Evolutionary conservation across 306 rosid species (phyloP), one percentile per base, ranked within the genome.

Genomic region (Sindora glabra): DNA sequence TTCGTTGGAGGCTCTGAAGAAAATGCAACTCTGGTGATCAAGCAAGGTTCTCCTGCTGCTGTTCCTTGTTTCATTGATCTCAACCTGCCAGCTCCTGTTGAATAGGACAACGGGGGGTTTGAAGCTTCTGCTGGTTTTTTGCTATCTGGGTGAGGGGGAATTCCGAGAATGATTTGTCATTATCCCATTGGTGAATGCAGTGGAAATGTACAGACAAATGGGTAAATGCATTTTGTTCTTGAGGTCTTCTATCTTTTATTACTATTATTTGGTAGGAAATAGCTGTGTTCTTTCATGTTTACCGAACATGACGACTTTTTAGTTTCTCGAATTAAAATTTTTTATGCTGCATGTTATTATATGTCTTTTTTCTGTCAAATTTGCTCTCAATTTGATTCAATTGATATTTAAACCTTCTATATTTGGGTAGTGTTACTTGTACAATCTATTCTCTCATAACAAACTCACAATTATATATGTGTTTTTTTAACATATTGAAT

Each of bases 11-110:
- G 91, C 5, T 69, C 74, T 50, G 86, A 79, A 41, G 85, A 79
- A 10, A 71, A 71, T 52, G n/a, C n/a, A n/a, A 75, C 87, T 23
- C 44, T 76, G n/a, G 78, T 81, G 42, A 74, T 77, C 18, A 75
- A 77, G 33, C 81, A 82, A 56, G 71, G 68, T 59, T 62, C 59
- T 14, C 60, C 76, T 36, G 55, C 62, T 59, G 68, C 44, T 50
- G 62, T 36, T 42, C 81, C 76, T 14, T 73, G 83, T 47, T 66
- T 83, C 39, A 79, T 91, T 74, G 97, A 91, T 85, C 96, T 91
- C 40, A 91, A 91, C 65, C 84, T 83, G 64, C 97, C 97, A 24
- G 89, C 97, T 50, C 91, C 95, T 18, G 59, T 56, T 59, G 95
- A 87, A 52, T 85, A 80, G 52, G 38, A 63, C 44, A 73, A 34